These are phyloP conservation scores for Eustoma russellianum DNA, from an alignment of 257 asterid species.

Conservation along the genomic window DNA sequence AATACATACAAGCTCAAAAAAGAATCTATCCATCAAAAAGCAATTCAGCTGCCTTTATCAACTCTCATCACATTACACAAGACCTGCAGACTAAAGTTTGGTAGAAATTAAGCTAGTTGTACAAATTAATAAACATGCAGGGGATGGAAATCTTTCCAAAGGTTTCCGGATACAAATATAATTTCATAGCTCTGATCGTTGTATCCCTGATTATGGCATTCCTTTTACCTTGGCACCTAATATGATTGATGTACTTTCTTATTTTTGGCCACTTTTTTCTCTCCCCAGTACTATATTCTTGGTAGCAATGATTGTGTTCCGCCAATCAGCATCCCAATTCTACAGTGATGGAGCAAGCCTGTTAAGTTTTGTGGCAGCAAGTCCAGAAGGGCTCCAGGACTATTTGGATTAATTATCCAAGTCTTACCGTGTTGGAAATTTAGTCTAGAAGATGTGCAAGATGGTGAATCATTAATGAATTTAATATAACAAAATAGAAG, in stretches of 20 bases:
- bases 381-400: conserved; percentile 22
- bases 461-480: no score
- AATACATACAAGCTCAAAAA: conserved; percentile 12
- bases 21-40: conserved; percentile 20
- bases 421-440: no score
- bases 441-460: no score
- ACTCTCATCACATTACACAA: conserved; percentile 3
- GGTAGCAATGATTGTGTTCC: conserved; percentile 27
- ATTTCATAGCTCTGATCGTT: conserved; percentile 18
- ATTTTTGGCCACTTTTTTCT: conserved; percentile 51
- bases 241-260: conserved; percentile 20
- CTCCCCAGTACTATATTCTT: conserved; percentile 38
- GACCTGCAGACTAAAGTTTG: no score
- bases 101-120: background rate
- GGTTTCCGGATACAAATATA: conserved; percentile 23
- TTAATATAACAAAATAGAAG: no score
- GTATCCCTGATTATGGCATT: conserved; percentile 17
- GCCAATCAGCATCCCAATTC: conserved; percentile 23
- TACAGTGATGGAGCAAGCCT: conserved; percentile 22
- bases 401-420: background rate
- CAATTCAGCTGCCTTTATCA: background rate
- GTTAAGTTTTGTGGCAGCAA: conserved; percentile 31
- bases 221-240: conserved; percentile 21
- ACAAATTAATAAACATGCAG: conserved; percentile 3
- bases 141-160: conserved; percentile 32